A percentile compares a stretch with the other conserved stretches of the same genome.
Conservation (phyloP, 805 yeast species). For the Kuraishia ogatae region DNA sequence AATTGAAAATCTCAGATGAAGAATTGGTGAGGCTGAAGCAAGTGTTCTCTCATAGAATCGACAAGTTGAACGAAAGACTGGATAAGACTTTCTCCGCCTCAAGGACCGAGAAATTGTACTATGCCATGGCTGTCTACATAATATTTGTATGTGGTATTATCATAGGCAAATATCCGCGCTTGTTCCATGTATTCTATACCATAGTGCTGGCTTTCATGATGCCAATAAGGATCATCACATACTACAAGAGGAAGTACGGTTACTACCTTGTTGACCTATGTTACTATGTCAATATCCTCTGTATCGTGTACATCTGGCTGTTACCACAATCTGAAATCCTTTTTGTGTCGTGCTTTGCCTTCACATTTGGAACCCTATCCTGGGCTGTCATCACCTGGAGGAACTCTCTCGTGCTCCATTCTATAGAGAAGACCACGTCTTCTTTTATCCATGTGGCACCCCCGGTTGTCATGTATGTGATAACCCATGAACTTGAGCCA, state of each 20-base stretch:
- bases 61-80: slow-evolving; percentile 27
- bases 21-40: slow-evolving; percentile 18
- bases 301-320: slow-evolving; percentile 71
- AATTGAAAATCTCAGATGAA: slow-evolving; percentile 16
- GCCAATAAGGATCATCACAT: slow-evolving; percentile 82
- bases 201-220: slow-evolving; percentile 48
- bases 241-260: slow-evolving; percentile 70
- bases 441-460: slow-evolving; percentile 89
- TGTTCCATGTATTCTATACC: slow-evolving; percentile 73
- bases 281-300: slow-evolving; percentile 74
- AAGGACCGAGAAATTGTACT: slow-evolving; percentile 69
- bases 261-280: slow-evolving; percentile 90
- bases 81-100: slow-evolving; percentile 31
- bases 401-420: slow-evolving; percentile 84
- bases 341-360: slow-evolving; percentile 77
- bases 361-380: slow-evolving; percentile 81
- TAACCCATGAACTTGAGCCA: slow-evolving; percentile 65
- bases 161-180: slow-evolving; percentile 69
- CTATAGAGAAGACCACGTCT: slow-evolving; percentile 86
- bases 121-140: slow-evolving; percentile 59
- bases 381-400: slow-evolving; percentile 96
- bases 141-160: slow-evolving; percentile 67
- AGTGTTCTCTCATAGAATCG: slow-evolving; percentile 20
- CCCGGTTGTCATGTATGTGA: slow-evolving; percentile 77
- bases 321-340: slow-evolving; percentile 67